A percentile compares a stretch with the other conserved stretches of the same genome.
Evolutionary conservation across 768 basidiomycete species (phyloP).

Genomic region (Mycena metata): DNA sequence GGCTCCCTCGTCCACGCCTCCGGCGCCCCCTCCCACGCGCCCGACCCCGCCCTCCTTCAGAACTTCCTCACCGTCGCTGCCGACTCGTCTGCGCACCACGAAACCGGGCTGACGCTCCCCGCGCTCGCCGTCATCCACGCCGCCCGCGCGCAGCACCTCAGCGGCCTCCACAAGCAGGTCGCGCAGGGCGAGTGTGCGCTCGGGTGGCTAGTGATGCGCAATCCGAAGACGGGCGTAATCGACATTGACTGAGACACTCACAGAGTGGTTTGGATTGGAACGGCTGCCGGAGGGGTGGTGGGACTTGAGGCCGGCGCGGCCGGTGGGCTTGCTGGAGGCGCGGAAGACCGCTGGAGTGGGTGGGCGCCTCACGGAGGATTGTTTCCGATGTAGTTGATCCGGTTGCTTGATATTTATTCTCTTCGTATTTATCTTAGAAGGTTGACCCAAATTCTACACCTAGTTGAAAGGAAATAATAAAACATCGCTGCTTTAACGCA

Average conservation of each 20-base stretch:
- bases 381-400: no score
- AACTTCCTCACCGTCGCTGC: conserved; percentile 46
- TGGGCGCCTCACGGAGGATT: neutral
- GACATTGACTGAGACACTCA: conserved; percentile 46
- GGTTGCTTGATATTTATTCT: no score
- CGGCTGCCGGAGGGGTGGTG: conserved; percentile 72
- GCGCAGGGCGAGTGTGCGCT: conserved; percentile 71
- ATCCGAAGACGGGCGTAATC: conserved; percentile 39
- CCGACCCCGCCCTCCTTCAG: conserved; percentile 54
- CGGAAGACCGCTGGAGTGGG: conserved; percentile 36
- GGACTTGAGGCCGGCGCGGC: conserved; percentile 44
- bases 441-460: no score
- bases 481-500: no score
- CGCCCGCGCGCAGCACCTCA: conserved; percentile 52
- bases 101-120: conserved; percentile 57
- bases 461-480: no score
- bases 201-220: conserved; percentile 60
- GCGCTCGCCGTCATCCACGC: conserved; percentile 68
- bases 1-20: conserved; percentile 70
- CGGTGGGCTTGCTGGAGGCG: conserved; percentile 48
- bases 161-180: conserved; percentile 63
- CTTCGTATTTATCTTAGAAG: no score
- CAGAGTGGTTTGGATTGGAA: conserved; percentile 72
- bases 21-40: conserved; percentile 54
- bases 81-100: conserved; percentile 31